Evolutionary conservation across 371 early-diverging fungal species (phyloP).

Genomic region (Mortierella polycephala): DNA sequence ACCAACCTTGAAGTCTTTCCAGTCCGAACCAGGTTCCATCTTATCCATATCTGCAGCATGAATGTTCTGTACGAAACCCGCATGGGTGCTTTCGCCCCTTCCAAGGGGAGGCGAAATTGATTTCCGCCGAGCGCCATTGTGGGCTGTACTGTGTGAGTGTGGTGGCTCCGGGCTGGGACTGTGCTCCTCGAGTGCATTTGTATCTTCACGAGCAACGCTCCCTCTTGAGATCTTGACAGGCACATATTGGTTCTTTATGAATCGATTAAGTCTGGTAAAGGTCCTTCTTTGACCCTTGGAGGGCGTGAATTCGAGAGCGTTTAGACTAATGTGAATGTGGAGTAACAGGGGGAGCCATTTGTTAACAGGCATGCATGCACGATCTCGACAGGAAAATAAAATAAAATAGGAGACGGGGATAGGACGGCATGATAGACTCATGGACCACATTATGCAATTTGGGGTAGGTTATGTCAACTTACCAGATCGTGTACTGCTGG

Average conservation of each 20-base stretch:
- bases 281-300: slow-evolving; percentile 78
- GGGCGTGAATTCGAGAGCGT: slow-evolving; percentile 58
- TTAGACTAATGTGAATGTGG: slow-evolving; percentile 52
- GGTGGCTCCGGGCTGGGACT: slow-evolving; percentile 39
- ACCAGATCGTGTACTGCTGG: slow-evolving; percentile 76
- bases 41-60: slow-evolving; percentile 34
- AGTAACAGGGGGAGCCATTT: not conserved
- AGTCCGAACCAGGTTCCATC: slow-evolving; percentile 12
- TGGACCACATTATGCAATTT: too few species aligned
- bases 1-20: slow-evolving; percentile 34
- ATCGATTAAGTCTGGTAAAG: slow-evolving; percentile 67
- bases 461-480: slow-evolving; percentile 1
- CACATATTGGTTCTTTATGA: slow-evolving; percentile 55
- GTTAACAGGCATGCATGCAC: too few species aligned
- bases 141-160: not conserved
- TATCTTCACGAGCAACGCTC: slow-evolving; percentile 36
- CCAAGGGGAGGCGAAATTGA: slow-evolving; percentile 40
- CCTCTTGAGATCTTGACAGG: slow-evolving; percentile 42
- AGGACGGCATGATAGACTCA: too few species aligned
- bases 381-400: not conserved
- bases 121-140: slow-evolving; percentile 27
- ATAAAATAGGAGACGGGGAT: too few species aligned
- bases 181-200: slow-evolving; percentile 20
- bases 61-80: slow-evolving; percentile 38
- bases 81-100: slow-evolving; percentile 18